These are phyloP conservation scores for Fusarium sp. DNA, from an alignment of 2,329 filamentous ascomycete genomes.

Conservation along the genomic window DNA sequence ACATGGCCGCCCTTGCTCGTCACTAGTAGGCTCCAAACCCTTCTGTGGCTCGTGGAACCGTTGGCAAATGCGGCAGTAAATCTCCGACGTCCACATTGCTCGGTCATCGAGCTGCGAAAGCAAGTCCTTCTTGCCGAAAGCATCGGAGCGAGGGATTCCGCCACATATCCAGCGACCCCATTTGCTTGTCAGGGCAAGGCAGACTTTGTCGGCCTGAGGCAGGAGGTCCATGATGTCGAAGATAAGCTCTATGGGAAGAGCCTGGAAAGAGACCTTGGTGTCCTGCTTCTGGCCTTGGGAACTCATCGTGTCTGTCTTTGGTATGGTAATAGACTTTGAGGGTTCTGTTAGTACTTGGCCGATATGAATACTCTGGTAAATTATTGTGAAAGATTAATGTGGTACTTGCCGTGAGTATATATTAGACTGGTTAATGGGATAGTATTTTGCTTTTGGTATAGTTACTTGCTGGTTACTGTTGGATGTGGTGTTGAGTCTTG, in stretches of 20 bases:
- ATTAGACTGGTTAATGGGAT: no score
- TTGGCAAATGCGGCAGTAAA: background rate
- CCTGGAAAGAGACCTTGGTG: background rate
- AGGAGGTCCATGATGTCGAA: background rate
- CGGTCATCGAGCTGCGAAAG: background rate
- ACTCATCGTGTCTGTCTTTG: no score
- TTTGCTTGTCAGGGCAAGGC: background rate
- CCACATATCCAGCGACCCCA: background rate
- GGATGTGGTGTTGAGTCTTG: no score
- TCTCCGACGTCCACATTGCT: background rate
- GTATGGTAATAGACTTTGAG: no score
- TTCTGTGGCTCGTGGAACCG: background rate
- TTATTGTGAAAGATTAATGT: no score
- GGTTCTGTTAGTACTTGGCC: no score
- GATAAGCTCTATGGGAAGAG: background rate
- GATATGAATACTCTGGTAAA: no score
- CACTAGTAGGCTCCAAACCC: background rate
- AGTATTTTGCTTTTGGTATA: no score
- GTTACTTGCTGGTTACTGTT: no score
- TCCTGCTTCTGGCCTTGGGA: no score
- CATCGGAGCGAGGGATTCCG: background rate
- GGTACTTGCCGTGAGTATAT: no score
- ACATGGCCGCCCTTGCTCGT: fast-evolving
- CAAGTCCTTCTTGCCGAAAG: fast-evolving
- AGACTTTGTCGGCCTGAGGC: background rate